Evolutionary conservation across 2,329 filamentous ascomycete genomes (phyloP).

Genomic region (Trichoderma oligosporum): DNA sequence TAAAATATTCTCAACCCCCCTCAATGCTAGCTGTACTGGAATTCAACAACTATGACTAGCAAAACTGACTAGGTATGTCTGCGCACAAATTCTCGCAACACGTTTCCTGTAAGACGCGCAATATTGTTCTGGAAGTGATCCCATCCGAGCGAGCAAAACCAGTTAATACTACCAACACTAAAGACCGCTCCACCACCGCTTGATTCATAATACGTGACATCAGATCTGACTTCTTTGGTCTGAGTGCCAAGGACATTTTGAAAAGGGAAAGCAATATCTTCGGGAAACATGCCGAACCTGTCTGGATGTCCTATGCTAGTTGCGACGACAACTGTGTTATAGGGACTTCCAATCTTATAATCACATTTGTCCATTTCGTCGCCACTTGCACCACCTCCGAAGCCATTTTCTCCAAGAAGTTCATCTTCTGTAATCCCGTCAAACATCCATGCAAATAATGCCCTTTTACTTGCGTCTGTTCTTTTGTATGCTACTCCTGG

Average conservation of each 20-base stretch:
- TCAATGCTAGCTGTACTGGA: too few species aligned
- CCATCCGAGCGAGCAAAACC: background rate
- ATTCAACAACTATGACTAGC: too few species aligned
- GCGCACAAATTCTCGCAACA: background rate
- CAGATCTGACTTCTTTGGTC: background rate
- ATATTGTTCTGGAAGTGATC: background rate
- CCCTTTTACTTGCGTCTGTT: background rate
- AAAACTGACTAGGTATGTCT: background rate
- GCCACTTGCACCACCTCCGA: background rate
- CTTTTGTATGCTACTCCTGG: background rate
- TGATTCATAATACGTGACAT: background rate
- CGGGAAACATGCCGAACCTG: background rate
- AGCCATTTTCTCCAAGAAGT: background rate
- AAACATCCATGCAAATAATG: conserved; percentile 1
- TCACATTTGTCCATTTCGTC: conserved; percentile 3
- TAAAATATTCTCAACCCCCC: too few species aligned
- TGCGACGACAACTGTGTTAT: background rate
- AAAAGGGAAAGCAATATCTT: background rate
- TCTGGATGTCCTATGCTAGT: background rate
- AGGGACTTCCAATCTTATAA: background rate
- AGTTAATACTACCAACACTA: background rate
- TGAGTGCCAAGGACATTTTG: background rate
- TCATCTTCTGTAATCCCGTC: background rate
- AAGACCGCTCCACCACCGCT: background rate
- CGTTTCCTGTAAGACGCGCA: background rate